Conservation (phyloP, 2,329 filamentous ascomycete genomes). For the Phyllosticta citrichinensis region DNA sequence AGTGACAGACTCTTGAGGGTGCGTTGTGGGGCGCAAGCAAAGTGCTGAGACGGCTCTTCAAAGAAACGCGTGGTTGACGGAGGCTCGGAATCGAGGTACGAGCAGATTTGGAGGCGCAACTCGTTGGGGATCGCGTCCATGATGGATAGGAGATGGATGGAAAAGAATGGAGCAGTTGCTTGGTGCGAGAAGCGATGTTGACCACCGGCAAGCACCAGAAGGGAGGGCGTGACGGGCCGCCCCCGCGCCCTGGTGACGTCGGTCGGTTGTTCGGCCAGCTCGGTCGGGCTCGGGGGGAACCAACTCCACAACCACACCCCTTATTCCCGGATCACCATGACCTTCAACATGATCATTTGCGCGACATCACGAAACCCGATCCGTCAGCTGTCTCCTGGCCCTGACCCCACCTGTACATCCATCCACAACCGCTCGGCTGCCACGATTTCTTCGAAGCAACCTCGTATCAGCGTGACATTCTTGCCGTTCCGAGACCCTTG, state of each 20-base stretch:
- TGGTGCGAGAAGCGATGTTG: neutral
- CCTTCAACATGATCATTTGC: neutral
- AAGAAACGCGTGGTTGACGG: slow-evolving; percentile 24
- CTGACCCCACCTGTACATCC: neutral
- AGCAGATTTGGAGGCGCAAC: slow-evolving; percentile 24
- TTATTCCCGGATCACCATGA: neutral
- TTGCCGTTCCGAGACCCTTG: neutral
- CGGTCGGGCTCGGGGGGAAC: neutral
- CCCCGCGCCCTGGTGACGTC: neutral
- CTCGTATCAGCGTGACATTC: neutral
- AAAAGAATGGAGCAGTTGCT: neutral
- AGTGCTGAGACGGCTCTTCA: slow-evolving; percentile 20
- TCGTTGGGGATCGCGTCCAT: slow-evolving; percentile 27
- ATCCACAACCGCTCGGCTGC: neutral
- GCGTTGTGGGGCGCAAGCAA: slow-evolving; percentile 17
- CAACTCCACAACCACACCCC: neutral
- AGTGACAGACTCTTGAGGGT: slow-evolving; percentile 24
- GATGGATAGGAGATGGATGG: neutral
- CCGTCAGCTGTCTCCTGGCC: neutral
- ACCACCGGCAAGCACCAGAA: neutral
- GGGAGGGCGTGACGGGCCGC: neutral
- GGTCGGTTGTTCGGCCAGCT: neutral
- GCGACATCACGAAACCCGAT: neutral
- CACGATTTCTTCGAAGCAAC: neutral
- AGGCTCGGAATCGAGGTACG: slow-evolving; percentile 20